phyloP scores from a whole-genome alignment of 176 grass and related monocot genomes.

The Paspalum notatum region DNA sequence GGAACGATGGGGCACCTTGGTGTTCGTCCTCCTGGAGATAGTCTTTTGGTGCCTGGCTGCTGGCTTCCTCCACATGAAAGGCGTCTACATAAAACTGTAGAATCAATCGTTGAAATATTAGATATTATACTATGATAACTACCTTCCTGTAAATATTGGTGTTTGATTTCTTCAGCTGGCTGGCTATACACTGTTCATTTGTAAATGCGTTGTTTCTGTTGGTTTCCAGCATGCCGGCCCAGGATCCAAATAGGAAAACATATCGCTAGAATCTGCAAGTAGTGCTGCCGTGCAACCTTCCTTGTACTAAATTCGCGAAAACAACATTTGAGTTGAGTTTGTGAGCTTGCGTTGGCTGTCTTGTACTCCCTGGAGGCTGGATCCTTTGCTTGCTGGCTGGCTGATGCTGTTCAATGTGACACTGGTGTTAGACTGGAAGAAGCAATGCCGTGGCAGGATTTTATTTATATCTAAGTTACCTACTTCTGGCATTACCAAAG shows the following conservation, averaged over 20 bases:
- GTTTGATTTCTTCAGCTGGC: neutral
- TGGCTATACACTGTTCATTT: neutral
- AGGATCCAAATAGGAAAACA: neutral
- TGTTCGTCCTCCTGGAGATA: conserved; percentile 77
- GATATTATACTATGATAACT: neutral
- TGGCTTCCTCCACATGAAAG: conserved; percentile 76
- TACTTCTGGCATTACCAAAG: too few species aligned
- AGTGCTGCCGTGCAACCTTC: neutral
- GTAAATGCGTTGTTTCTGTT: neutral
- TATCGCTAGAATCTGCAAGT: too few species aligned
- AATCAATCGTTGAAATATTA: neutral
- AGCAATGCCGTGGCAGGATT: too few species aligned
- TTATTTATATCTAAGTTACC: too few species aligned
- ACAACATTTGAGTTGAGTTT: too few species aligned
- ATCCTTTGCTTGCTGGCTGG: too few species aligned
- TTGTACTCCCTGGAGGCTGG: too few species aligned
- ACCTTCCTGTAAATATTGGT: neutral
- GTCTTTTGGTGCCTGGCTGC: conserved; percentile 82
- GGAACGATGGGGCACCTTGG: conserved; percentile 74
- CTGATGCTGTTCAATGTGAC: too few species aligned
- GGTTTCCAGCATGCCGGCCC: neutral
- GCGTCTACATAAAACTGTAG: conserved; percentile 79
- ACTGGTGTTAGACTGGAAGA: too few species aligned
- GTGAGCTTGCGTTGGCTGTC: too few species aligned
- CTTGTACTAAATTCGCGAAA: neutral